These are phyloP conservation scores for Rubroboletus pulcherrimus DNA, from an alignment of 768 basidiomycete species.

Conservation along the genomic window DNA sequence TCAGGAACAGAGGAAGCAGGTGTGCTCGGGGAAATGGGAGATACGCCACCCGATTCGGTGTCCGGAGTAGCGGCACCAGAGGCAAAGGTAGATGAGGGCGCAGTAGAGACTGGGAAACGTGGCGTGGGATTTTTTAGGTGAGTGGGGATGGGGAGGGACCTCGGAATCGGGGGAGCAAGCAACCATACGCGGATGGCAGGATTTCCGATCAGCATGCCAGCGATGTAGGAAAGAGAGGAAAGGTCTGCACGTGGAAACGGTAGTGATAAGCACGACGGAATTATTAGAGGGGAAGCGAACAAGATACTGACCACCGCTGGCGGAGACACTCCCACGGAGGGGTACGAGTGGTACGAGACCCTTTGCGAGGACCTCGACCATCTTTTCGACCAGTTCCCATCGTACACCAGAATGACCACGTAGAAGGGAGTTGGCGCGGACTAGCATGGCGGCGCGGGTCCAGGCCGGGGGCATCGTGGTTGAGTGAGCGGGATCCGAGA, in stretches of 20 bases:
- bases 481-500: constrained; percentile 63
- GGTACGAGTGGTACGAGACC: constrained; percentile 80
- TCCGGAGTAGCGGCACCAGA: constrained; percentile 21
- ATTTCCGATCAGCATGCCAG: constrained; percentile 76
- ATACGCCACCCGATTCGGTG: constrained; percentile 34
- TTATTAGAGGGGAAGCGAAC: not conserved
- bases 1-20: constrained; percentile 27
- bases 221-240: constrained; percentile 80
- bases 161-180: constrained; percentile 30
- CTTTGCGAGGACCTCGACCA: constrained; percentile 65
- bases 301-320: constrained; percentile 64
- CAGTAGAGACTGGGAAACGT: constrained; percentile 3
- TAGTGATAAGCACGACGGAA: constrained; percentile 7
- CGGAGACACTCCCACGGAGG: constrained; percentile 77
- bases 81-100: constrained; percentile 1
- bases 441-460: constrained; percentile 83
- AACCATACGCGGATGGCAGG: constrained; percentile 71
- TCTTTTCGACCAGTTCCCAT: constrained; percentile 74
- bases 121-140: constrained; percentile 16
- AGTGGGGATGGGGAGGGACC: not conserved
- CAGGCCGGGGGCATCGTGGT: constrained; percentile 82
- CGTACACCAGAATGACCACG: constrained; percentile 87
- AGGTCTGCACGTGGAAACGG: constrained; percentile 43
- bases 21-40: constrained; percentile 43
- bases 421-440: constrained; percentile 86